Evolutionary conservation across 331 rosid genomes (phyloP), one percentile per base, ranked within the genome.

Genomic region (Phaseolus coccineus): DNA sequence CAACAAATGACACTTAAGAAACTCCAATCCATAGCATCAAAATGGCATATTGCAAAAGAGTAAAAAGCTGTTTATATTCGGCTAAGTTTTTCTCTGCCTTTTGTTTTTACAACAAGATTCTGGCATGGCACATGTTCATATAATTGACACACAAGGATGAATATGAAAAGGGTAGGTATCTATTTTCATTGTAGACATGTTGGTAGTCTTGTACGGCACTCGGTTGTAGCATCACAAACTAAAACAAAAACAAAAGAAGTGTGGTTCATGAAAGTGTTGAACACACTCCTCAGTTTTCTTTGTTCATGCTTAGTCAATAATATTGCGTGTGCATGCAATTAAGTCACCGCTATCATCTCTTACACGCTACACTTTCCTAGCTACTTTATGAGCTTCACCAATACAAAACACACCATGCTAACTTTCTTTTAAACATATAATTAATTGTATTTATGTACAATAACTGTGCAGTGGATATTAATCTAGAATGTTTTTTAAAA

Each of bases 351-450:
- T 46, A n/a, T 77, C 58, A 67, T 58, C 50, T 66, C 84, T 81
- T 86, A 79, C 89, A 86, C 82, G 89, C 87, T 71, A 86, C 80
- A 79, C 84, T 51, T 69, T 42, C 77, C 10, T 19, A 30, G 48
- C 57, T 48, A 16, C 39, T 6, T 6, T 16, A 24, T 33, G 5
- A 72, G 78, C 85, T 81, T 85, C 71, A 56, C 74, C 35, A 56
- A 44, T 12, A 85, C 39, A 28, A 2, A 61, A 69, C 56, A 48
- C 33, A 12, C n/a, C 0, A 68, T 33, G 42, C 22, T 0, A 71
- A 33, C n/a, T 4, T 2, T 19, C 1, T 70, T 16, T 25, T 15
- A 39, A 3, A 40, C 22, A 8, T 6, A 2, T 24, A 14, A 25
- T 2, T 35, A 37, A 35, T 70, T 57, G 13, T 44, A 46, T 57